These are phyloP conservation scores for Globisporangium mamillatum DNA, from an alignment of 352 stramenopile species.

Conservation along the genomic window DNA sequence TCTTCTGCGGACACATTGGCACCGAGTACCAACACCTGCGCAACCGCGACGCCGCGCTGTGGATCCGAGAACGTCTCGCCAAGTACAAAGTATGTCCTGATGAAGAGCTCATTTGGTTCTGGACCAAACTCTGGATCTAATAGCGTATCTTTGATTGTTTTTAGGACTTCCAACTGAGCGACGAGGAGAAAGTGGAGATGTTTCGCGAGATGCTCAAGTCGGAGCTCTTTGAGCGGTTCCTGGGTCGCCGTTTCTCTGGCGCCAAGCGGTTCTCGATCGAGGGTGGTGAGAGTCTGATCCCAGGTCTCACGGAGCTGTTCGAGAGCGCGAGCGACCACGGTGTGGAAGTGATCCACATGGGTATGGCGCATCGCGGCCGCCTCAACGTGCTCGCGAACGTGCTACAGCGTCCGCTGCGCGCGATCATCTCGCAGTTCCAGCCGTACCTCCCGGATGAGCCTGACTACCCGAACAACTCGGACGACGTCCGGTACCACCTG, in stretches of 20 bases:
- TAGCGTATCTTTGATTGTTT: neutral
- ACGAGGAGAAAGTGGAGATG: slow-evolving; percentile 93
- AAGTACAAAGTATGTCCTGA: slow-evolving; percentile 47
- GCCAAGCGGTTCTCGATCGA: slow-evolving; percentile 99
- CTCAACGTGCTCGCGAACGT: slow-evolving; percentile 99
- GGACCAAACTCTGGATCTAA: neutral
- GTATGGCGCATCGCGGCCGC: slow-evolving; percentile 97
- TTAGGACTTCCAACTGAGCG: slow-evolving; percentile 39
- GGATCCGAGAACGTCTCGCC: slow-evolving; percentile 69
- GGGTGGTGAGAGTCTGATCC: slow-evolving; percentile 95
- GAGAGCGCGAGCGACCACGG: slow-evolving; percentile 93
- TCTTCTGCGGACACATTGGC: slow-evolving; percentile 96
- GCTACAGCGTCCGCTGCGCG: slow-evolving; percentile 94
- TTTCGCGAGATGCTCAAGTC: slow-evolving; percentile 94
- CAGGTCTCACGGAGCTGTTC: slow-evolving; percentile 94
- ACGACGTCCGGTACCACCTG: slow-evolving; percentile 88
- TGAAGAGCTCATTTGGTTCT: neutral
- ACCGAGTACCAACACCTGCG: slow-evolving; percentile 99
- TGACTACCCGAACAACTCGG: slow-evolving; percentile 86
- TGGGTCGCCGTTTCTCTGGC: slow-evolving; percentile 91
- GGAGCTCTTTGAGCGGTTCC: slow-evolving; percentile 98
- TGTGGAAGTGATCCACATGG: slow-evolving; percentile 97
- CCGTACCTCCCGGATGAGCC: slow-evolving; percentile 81
- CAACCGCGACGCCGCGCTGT: slow-evolving; percentile 86
- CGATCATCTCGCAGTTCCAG: slow-evolving; percentile 92